Percentiles rank a stretch among this genome's conserved stretches.
Evolutionary conservation across 805 yeast species (phyloP).

Genomic region (Teunomyces lycoperdinae): DNA sequence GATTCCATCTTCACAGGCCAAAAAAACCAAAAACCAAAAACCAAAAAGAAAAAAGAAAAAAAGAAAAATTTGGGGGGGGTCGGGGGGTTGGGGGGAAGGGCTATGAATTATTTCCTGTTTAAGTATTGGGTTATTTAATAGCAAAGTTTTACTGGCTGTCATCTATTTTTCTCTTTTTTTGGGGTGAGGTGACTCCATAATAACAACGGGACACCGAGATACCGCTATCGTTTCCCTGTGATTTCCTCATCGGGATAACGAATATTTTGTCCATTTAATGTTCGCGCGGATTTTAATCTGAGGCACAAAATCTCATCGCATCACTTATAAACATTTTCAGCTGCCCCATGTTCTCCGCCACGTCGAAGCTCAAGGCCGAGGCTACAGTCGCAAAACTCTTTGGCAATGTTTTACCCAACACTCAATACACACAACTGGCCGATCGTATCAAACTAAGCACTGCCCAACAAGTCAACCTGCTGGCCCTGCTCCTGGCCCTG

Average conservation of each 20-base stretch:
- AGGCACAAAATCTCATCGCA: slow-evolving; percentile 1
- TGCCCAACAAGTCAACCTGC: slow-evolving; percentile 11
- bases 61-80: too few relatives aligned
- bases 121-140: not conserved
- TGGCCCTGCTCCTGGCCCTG: slow-evolving; percentile 1
- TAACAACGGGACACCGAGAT: too few relatives aligned
- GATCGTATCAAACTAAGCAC: slow-evolving; percentile 7
- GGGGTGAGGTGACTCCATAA: too few relatives aligned
- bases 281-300: not conserved
- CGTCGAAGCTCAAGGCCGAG: slow-evolving; percentile 20
- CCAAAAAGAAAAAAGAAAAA: too few relatives aligned
- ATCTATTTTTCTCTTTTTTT: too few relatives aligned
- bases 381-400: slow-evolving; percentile 25
- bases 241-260: not conserved
- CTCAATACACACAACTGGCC: slow-evolving; percentile 6
- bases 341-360: not conserved
- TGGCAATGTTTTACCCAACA: slow-evolving; percentile 18
- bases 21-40: too few relatives aligned
- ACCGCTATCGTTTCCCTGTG: not conserved
- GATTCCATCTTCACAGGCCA: too few relatives aligned
- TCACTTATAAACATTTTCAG: not conserved
- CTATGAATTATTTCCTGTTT: not conserved
- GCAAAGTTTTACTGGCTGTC: too few relatives aligned
- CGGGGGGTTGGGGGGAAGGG: too few relatives aligned
- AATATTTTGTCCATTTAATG: not conserved